Conservation (phyloP, 2,329 filamentous ascomycete genomes). For the Leptographium lundbergii region DNA sequence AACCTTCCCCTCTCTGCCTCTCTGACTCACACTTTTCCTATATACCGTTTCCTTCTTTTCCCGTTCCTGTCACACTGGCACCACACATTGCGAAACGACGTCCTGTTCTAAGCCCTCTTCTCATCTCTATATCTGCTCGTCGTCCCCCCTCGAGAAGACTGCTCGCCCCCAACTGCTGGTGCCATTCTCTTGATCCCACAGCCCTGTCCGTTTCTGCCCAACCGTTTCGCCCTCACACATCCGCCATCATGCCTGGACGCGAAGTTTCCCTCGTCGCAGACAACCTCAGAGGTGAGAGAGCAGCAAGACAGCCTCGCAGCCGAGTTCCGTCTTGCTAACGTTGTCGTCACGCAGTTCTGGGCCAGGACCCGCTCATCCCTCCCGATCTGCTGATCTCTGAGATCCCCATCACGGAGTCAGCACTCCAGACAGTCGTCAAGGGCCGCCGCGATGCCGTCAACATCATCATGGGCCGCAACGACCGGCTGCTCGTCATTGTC, state of each 20-base stretch:
- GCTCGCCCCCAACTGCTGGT: neutral
- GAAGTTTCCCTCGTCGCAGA: slow-evolving; percentile 30
- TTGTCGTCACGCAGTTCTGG: slow-evolving; percentile 50
- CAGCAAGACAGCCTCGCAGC: neutral
- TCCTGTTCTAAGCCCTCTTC: neutral
- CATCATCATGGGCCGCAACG: slow-evolving; percentile 66
- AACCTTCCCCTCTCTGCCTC: neutral
- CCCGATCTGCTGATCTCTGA: slow-evolving; percentile 79
- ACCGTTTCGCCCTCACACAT: neutral
- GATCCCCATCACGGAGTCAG: slow-evolving; percentile 55
- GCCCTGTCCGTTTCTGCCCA: neutral
- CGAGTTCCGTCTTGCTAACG: neutral
- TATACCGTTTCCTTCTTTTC: neutral
- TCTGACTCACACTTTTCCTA: neutral
- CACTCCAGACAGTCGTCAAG: slow-evolving; percentile 56
- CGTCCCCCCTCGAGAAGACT: neutral
- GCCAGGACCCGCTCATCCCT: slow-evolving; percentile 86
- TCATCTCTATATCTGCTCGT: neutral
- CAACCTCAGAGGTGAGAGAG: slow-evolving; percentile 24
- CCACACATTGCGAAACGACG: neutral
- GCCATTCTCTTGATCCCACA: neutral
- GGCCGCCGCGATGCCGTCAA: slow-evolving; percentile 56
- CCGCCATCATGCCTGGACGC: slow-evolving; percentile 26
- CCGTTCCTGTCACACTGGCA: neutral
- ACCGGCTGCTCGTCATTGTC: slow-evolving; percentile 86